A percentile compares a stretch with the other conserved stretches of the same genome.
These are phyloP conservation scores for Fusarium guadeloupense DNA, from an alignment of 2,329 filamentous ascomycete species.

Conservation along the genomic window DNA sequence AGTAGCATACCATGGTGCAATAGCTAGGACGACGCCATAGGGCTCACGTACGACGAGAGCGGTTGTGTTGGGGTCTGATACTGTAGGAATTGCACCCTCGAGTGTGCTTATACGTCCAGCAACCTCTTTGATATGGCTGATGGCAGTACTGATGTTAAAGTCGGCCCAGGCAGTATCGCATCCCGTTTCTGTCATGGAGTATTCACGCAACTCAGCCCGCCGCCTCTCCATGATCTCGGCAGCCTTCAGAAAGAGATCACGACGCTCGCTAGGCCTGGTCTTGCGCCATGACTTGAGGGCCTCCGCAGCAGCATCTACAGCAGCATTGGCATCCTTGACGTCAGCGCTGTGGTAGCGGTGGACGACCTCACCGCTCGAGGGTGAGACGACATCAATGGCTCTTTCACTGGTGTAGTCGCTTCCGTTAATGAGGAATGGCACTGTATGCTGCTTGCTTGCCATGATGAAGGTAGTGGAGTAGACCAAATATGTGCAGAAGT, in stretches of 20 bases:
- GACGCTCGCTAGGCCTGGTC: slow-evolving; percentile 67
- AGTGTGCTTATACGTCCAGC: slow-evolving; percentile 54
- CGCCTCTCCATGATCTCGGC: slow-evolving; percentile 70
- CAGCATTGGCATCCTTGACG: slow-evolving; percentile 63
- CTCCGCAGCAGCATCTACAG: slow-evolving; percentile 64
- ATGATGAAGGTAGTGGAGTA: slow-evolving; percentile 21
- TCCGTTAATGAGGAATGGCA: slow-evolving; percentile 57
- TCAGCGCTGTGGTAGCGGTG: slow-evolving; percentile 66
- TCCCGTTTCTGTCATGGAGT: slow-evolving; percentile 64
- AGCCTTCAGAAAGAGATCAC: slow-evolving; percentile 75
- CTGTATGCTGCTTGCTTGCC: slow-evolving; percentile 34
- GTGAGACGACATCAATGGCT: slow-evolving; percentile 66
- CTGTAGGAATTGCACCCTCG: slow-evolving; percentile 50
- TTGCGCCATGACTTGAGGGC: slow-evolving; percentile 77
- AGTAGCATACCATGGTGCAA: slow-evolving; percentile 77
- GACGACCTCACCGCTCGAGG: slow-evolving; percentile 61
- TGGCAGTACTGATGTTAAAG: slow-evolving; percentile 51
- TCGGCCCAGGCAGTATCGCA: slow-evolving; percentile 50
- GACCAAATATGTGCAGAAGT: not conserved
- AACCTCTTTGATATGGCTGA: slow-evolving; percentile 54
- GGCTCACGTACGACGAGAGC: slow-evolving; percentile 79
- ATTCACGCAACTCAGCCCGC: slow-evolving; percentile 66
- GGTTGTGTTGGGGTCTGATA: slow-evolving; percentile 45
- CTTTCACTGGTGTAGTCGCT: slow-evolving; percentile 55
- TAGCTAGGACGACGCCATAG: slow-evolving; percentile 79